Base-by-base conservation (phyloP, 2,329 filamentous ascomycete genomes). In the Colletotrichum tanaceti region DNA sequence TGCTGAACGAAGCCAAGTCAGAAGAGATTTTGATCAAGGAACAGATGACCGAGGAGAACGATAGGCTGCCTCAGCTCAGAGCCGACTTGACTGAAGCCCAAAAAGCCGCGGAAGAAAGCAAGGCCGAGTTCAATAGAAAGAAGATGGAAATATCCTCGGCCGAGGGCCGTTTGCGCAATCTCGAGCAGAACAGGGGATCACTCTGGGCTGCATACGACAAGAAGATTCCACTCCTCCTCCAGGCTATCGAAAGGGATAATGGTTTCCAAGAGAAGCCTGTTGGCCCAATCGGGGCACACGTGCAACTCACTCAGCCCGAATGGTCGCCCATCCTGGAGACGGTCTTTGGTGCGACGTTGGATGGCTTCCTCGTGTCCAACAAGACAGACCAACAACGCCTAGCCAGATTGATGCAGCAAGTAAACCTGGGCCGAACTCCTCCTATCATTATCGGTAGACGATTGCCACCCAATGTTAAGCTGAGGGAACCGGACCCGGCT, bases 321-420 rank as follows among this genome's bases (percentile, higher is more conserved):
- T 99, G 96, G 96, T 91, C 91, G 1, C 86, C 88, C 0, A 89
- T 97, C 50, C 79, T 99, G 16, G 96, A 99, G 76, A 91, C 87
- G 71, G 87, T 87, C 1, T 85, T 97, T 53, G 93, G 93, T n/a
- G 79, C 78, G 4, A 84, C 82, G 0, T 81, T 98, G 39, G 91
- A 89, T 70, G 89, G 87, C 1, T 99, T 98, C 75, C 87, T 97
- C 58, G 94, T 98, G 49, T 90, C 88, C 6, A 93, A 84, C 77
- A 93, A 92, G 74, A 79, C 83, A 14, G 96, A 99, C 76, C 90
- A 93, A 76, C 84, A 85, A n/a, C 84, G 88, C 7, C 83, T 99
- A 4, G 86, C 84, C 18, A 77, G 77, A 3, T 79, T 97, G 72
- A 91, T 97, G 84, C 85, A 85, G 46, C 83, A 82, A 60, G 75